A percentile compares a stretch with the other conserved stretches of the same genome.
Evolutionary conservation across 202 grass and related monocot genomes (phyloP).

Genomic region (Bolboschoenoplectus hybrid): DNA sequence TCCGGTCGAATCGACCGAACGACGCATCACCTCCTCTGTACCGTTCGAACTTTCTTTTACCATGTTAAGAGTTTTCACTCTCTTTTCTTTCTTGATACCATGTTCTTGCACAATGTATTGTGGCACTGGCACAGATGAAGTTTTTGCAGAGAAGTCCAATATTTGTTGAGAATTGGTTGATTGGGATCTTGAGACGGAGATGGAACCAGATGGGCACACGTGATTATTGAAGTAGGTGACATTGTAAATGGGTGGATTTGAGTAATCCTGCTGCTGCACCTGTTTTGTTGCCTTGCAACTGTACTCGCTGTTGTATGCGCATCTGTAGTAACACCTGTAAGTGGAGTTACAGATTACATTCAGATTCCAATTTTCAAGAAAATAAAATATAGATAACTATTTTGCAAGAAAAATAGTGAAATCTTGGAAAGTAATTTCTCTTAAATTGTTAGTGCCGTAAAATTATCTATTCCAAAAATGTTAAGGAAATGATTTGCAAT

Average conservation of each 20-base stretch:
- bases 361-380: too few relatives aligned
- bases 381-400: too few relatives aligned
- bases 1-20: not conserved
- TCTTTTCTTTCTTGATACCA: not conserved
- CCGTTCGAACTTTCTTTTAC: not conserved
- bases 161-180: constrained; percentile 35
- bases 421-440: not conserved
- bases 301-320: constrained; percentile 61
- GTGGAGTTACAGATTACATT: not conserved
- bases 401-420: not conserved
- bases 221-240: constrained; percentile 57
- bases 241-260: constrained; percentile 46
- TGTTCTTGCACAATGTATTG: not conserved
- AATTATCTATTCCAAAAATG: not conserved
- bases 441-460: not conserved
- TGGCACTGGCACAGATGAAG: constrained; percentile 21
- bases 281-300: constrained; percentile 69
- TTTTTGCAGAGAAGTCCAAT: constrained; percentile 35
- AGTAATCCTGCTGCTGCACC: constrained; percentile 56
- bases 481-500: not conserved
- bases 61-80: not conserved
- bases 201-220: constrained; percentile 51
- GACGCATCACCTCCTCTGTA: not conserved
- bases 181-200: not conserved
- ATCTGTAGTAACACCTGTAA: constrained; percentile 49